Conservation (phyloP, 2,329 filamentous ascomycete genomes). For the Colletotrichum zoysiae region DNA sequence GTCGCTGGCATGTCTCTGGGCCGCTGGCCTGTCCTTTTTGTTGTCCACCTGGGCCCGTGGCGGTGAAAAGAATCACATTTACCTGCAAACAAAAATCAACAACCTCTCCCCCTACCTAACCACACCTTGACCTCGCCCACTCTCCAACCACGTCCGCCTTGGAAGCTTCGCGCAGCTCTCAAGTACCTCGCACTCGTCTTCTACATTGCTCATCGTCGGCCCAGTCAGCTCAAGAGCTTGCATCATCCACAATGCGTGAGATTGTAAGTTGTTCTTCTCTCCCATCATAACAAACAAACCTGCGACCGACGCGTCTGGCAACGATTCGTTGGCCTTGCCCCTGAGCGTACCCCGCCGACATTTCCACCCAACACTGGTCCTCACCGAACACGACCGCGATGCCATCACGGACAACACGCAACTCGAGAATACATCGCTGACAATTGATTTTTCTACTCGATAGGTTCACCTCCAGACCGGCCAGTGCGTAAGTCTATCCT, state of each 20-base stretch:
- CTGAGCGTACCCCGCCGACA: slow-evolving; percentile 48
- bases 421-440: slow-evolving; percentile 60
- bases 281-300: slow-evolving; percentile 35
- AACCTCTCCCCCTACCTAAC: slow-evolving; percentile 47
- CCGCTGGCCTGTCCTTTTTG: slow-evolving; percentile 45
- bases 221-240: slow-evolving; percentile 44
- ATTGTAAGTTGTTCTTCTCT: slow-evolving; percentile 66
- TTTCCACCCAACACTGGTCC: slow-evolving; percentile 12
- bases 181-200: slow-evolving; percentile 45
- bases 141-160: slow-evolving; percentile 42
- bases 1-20: slow-evolving; percentile 25
- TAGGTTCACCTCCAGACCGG: slow-evolving; percentile 99
- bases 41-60: slow-evolving; percentile 45
- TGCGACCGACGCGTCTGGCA: slow-evolving; percentile 57
- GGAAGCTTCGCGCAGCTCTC: slow-evolving; percentile 48
- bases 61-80: slow-evolving; percentile 50
- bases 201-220: slow-evolving; percentile 45
- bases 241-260: slow-evolving; percentile 72
- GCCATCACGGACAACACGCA: neutral
- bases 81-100: slow-evolving; percentile 54
- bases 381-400: slow-evolving; percentile 4
- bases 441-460: slow-evolving; percentile 60
- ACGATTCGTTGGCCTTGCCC: slow-evolving; percentile 48
- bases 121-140: slow-evolving; percentile 45
- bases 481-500: slow-evolving; percentile 83